These are phyloP conservation scores for Phytophthora foliorum DNA, from an alignment of 352 stramenopile genomes.

Conservation along the genomic window DNA sequence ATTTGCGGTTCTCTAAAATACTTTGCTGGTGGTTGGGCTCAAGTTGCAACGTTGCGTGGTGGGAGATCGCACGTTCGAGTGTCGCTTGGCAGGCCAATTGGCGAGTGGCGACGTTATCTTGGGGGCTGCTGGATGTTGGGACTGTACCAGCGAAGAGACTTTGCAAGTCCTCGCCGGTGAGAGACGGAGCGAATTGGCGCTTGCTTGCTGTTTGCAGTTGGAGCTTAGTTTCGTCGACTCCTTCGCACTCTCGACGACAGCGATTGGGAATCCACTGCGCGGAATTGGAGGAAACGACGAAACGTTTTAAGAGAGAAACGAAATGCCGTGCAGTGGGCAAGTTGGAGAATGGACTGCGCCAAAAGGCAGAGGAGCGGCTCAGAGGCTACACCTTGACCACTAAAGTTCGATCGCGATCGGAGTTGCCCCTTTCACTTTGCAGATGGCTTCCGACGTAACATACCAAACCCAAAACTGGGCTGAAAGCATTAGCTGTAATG, in stretches of 20 bases:
- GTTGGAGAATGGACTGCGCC: slow-evolving; percentile 36
- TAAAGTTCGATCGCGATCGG: slow-evolving; percentile 32
- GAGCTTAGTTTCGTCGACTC: slow-evolving; percentile 30
- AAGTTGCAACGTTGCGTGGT: slow-evolving; percentile 2
- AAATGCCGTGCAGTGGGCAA: slow-evolving; percentile 18
- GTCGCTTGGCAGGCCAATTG: slow-evolving; percentile 42
- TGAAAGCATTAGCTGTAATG: slow-evolving; percentile 33
- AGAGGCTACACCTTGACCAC: slow-evolving; percentile 20
- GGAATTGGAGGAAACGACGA: slow-evolving; percentile 15
- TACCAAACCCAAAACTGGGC: slow-evolving; percentile 23
- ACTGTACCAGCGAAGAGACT: slow-evolving; percentile 40
- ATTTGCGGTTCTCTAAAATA: slow-evolving; percentile 15
- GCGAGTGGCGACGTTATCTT: slow-evolving; percentile 22
- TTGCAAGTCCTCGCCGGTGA: slow-evolving; percentile 29
- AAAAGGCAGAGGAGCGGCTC: background rate
- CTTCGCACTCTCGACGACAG: slow-evolving; percentile 22
- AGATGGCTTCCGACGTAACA: slow-evolving; percentile 37
- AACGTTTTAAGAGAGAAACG: slow-evolving; percentile 11
- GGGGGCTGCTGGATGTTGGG: slow-evolving; percentile 30
- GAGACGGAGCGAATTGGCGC: slow-evolving; percentile 28
- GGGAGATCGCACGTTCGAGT: slow-evolving; percentile 9
- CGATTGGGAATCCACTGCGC: slow-evolving; percentile 4
- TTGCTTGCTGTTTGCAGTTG: slow-evolving; percentile 34
- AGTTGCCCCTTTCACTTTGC: slow-evolving; percentile 35
- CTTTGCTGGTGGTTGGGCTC: slow-evolving; percentile 22